phyloP scores from a whole-genome alignment of 2,329 filamentous ascomycete genomes.

The Simplicillium sp. region DNA sequence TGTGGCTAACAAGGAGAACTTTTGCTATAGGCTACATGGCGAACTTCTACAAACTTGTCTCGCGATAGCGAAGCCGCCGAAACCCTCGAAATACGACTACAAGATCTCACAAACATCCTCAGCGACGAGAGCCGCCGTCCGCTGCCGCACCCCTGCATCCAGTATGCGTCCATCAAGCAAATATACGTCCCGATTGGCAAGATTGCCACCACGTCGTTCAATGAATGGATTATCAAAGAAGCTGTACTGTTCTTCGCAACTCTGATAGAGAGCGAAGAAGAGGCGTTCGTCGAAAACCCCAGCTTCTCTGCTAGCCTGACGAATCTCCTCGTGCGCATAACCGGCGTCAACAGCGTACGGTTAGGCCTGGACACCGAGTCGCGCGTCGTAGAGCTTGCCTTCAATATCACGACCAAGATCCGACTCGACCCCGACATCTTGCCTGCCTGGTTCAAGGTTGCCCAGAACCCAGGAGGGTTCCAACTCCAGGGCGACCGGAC shows the following conservation, averaged over 20 bases:
- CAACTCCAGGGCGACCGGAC: slow-evolving; percentile 23
- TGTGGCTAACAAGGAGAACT: slow-evolving; percentile 5
- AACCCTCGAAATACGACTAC: slow-evolving; percentile 51
- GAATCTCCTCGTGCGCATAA: slow-evolving; percentile 72
- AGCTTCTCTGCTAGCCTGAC: slow-evolving; percentile 82
- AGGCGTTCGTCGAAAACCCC: slow-evolving; percentile 82
- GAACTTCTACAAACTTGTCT: slow-evolving; percentile 49
- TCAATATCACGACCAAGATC: slow-evolving; percentile 95
- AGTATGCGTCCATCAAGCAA: slow-evolving; percentile 76
- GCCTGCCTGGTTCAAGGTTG: slow-evolving; percentile 79
- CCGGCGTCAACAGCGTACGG: slow-evolving; percentile 63
- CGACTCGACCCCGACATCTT: slow-evolving; percentile 79
- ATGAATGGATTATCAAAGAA: slow-evolving; percentile 78
- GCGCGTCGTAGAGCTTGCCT: slow-evolving; percentile 83
- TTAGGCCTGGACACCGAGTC: slow-evolving; percentile 74
- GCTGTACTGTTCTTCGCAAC: slow-evolving; percentile 82
- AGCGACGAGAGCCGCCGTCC: slow-evolving; percentile 84
- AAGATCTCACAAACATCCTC: slow-evolving; percentile 62
- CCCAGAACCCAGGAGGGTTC: slow-evolving; percentile 20
- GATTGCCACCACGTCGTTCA: slow-evolving; percentile 75
- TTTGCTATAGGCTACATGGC: slow-evolving; percentile 40
- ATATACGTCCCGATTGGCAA: slow-evolving; percentile 85
- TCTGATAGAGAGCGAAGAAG: slow-evolving; percentile 91
- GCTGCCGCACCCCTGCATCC: slow-evolving; percentile 82
- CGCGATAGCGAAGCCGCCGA: slow-evolving; percentile 53